Evolutionary conservation across 2,329 filamentous ascomycete genomes (phyloP), one percentile per base, ranked within the genome.

Genomic region (Sporothrix protearum): DNA sequence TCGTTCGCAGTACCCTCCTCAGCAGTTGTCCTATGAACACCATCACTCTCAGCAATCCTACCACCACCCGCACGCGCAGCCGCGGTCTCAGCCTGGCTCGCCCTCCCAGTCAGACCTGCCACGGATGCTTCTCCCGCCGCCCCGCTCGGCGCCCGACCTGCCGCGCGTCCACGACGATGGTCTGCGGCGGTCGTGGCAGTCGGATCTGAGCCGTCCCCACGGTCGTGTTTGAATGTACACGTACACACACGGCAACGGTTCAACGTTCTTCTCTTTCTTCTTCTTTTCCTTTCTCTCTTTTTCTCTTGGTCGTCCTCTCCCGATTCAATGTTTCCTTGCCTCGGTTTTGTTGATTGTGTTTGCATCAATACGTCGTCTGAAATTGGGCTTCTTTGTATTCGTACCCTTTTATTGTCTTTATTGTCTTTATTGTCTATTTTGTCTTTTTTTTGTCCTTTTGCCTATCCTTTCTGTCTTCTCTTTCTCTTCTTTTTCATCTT

Each of bases 111-210:
- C 66, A 0, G 71, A 75, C 4, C 28, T 73, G 53, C 70, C 71
- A 4, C 73, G 28, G 39, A 63, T 57, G 42, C 68, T 74, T 2
- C 74, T 74, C 1, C 73, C 75, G 30, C 74, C 74, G 9, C 72
- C 74, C 0, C 73, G 68, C 12, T 71, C 72, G 22, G 63, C 51
- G 59, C 75, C 77, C 2, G 77, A 87, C 68, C 76, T 85, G 55
- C 82, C 84, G 72, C 82, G 82, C 45, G 83, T 87, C 45, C 81
- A 83, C 28, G 84, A 87, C 70, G 82, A 86, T 63, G 80, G 83
- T 59, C 76, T 87, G 74, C 79, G 79, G 73, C 82, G 83, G 75
- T 80, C 83, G 16, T 88, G 85, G 85, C 81, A 82, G 76, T 80
- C 82, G 64, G 84, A 87, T 71, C 80, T 83, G 75, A 75, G 84